Evolutionary conservation across 1,139 yeast genomes (phyloP).

Genomic region (Taphrina sp.): DNA sequence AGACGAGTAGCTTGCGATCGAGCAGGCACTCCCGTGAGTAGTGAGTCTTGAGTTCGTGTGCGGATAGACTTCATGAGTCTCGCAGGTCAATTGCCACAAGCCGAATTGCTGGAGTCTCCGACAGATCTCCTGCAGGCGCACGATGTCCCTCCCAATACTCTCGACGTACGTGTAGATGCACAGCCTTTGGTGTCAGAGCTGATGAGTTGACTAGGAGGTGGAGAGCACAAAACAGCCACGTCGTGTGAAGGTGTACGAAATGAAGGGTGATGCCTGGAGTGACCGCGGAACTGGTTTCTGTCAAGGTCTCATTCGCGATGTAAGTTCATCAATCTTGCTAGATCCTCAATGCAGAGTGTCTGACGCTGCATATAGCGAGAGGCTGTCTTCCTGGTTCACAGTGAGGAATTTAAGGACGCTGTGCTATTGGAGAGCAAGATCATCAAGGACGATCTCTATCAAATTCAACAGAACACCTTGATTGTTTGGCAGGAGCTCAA

Average conservation of each 20-base stretch:
- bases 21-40: too few species aligned
- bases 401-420: conserved; percentile 63
- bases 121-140: conserved; percentile 21
- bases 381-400: conserved; percentile 69
- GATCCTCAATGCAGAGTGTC: background rate
- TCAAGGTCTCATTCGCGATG: conserved; percentile 59
- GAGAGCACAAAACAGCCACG: conserved; percentile 25
- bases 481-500: conserved; percentile 88
- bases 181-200: background rate
- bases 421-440: conserved; percentile 63
- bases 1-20: too few species aligned
- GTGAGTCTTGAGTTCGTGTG: too few species aligned
- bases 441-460: conserved; percentile 77
- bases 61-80: too few species aligned
- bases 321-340: conserved; percentile 28
- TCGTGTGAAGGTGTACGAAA: conserved; percentile 82
- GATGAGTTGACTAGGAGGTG: conserved; percentile 2
- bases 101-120: conserved; percentile 25
- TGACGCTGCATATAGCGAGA: conserved; percentile 30
- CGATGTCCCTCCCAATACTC: conserved; percentile 10
- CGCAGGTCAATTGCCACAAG: conserved; percentile 14
- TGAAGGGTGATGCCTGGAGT: conserved; percentile 81
- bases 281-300: conserved; percentile 94
- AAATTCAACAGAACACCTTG: conserved; percentile 83
- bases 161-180: background rate